Conservation (phyloP, 768 basidiomycete species). For the Pulveroboletus sp. region DNA sequence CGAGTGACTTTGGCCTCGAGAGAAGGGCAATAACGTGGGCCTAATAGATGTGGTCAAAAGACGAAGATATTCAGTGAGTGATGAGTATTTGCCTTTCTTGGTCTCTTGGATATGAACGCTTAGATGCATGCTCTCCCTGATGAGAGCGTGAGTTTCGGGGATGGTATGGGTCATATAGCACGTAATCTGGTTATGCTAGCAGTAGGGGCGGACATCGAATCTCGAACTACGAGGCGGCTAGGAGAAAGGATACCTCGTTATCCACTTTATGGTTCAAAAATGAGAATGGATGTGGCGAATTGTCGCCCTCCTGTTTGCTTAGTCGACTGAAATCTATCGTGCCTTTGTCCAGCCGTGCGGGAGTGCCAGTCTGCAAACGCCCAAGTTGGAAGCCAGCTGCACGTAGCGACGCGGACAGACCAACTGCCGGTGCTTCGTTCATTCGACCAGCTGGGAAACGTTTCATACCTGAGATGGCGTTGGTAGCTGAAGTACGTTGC, state of each 20-base stretch:
- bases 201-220: not conserved
- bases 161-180: constrained; percentile 77
- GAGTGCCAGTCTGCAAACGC: constrained; percentile 82
- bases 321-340: constrained; percentile 68
- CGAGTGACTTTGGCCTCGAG: constrained; percentile 83
- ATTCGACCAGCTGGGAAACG: constrained; percentile 76
- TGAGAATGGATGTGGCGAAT: constrained; percentile 65
- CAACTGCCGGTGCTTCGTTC: constrained; percentile 63
- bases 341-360: constrained; percentile 65
- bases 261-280: constrained; percentile 64
- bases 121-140: constrained; percentile 68
- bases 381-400: constrained; percentile 78
- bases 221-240: not conserved
- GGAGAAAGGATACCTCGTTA: constrained; percentile 50
- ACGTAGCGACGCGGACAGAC: constrained; percentile 71
- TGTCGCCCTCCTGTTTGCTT: constrained; percentile 63
- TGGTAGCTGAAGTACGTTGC: not conserved
- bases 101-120: constrained; percentile 88
- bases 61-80: not conserved
- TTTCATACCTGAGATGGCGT: constrained; percentile 47
- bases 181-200: constrained; percentile 63
- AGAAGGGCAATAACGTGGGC: constrained; percentile 89
- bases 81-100: constrained; percentile 57
- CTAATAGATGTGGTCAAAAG: constrained; percentile 32
- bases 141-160: constrained; percentile 64